Evolutionary conservation across 2,329 filamentous ascomycete species (phyloP), one percentile per base, ranked within the genome.

Genomic region (Hypomyces rosellus): DNA sequence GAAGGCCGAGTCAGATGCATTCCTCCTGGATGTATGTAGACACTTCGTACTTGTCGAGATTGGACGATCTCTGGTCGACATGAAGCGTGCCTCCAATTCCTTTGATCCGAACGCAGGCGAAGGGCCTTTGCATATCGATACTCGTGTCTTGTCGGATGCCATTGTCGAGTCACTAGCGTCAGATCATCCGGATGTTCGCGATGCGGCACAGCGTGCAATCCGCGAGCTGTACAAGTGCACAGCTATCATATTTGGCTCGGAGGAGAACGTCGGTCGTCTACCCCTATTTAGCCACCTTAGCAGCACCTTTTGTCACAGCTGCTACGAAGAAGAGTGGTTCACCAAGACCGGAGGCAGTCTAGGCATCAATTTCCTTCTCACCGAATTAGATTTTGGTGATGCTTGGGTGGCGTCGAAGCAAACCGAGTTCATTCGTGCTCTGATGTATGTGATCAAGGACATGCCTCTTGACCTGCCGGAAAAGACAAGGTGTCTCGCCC

Each of bases 311-410:
- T 93, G 89, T 59, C 93, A 99, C 65, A 90, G 89, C 57, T 99
- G 93, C 66, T 91, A 96, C 61, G 90, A 93, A 61, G 92, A 99
- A 65, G 93, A 99, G 61, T 99, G 95, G 93, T 99, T 96, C 63
- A 91, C 91, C 47, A 99, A 99, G 69, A 88, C 90, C 36, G 93
- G 92, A 45, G 93, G 93, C 37, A 91, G 88, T 48, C 73, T 92
- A 16, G 95, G 95, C 49, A 96, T 99, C 61, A 86, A 88, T 61
- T 85, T 95, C 50, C 73, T 99, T 51, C 84, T 92, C 33, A 92
- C 88, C 2, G 86, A 92, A 58, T 74, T 97, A 49, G 84, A 92
- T 48, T 77, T 99, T 43, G 89, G 89, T 39, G 88, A 95, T 61
- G 66, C 74, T 1, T 99, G 93, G 89, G 76, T 99, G 34, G 77